phyloP scores from a whole-genome alignment of 1,284 basidiomycete species.

The Malassezia vespertilionis region DNA sequence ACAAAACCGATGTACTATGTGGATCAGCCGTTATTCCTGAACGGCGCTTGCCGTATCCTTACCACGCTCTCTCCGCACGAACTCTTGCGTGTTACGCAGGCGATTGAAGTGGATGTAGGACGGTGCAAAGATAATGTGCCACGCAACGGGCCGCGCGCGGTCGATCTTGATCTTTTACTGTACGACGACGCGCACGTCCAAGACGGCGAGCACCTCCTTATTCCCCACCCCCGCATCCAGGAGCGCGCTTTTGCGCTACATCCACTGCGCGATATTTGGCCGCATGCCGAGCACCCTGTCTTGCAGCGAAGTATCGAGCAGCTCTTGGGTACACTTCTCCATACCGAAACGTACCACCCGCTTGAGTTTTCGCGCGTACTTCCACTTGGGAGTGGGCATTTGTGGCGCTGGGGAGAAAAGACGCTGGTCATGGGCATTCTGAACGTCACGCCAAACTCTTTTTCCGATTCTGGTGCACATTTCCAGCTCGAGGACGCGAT shows the following conservation, averaged over 20 bases:
- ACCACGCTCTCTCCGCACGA: conserved; percentile 60
- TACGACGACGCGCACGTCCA: conserved; percentile 61
- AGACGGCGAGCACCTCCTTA: conserved; percentile 59
- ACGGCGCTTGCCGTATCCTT: conserved; percentile 74
- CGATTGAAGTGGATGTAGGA: conserved; percentile 65
- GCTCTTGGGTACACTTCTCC: conserved; percentile 30
- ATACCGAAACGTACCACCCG: conserved; percentile 25
- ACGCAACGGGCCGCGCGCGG: conserved; percentile 73
- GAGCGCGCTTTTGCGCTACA: conserved; percentile 87
- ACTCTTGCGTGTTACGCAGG: conserved; percentile 62
- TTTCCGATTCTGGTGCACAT: conserved; percentile 73
- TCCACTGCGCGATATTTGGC: conserved; percentile 61
- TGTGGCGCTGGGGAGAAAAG: conserved; percentile 34
- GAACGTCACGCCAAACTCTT: conserved; percentile 91
- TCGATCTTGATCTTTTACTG: conserved; percentile 81
- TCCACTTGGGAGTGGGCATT: background rate
- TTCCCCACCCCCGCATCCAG: conserved; percentile 69
- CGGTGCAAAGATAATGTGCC: conserved; percentile 60
- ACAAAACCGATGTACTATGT: conserved; percentile 89
- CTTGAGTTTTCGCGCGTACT: conserved; percentile 14
- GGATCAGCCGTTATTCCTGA: conserved; percentile 79
- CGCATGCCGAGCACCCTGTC: conserved; percentile 40
- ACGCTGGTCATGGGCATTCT: conserved; percentile 86
- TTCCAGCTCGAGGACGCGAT: conserved; percentile 35
- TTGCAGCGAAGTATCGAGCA: conserved; percentile 32